Base-by-base conservation (phyloP, 768 basidiomycete species). In the Asterophora lycoperdoides region DNA sequence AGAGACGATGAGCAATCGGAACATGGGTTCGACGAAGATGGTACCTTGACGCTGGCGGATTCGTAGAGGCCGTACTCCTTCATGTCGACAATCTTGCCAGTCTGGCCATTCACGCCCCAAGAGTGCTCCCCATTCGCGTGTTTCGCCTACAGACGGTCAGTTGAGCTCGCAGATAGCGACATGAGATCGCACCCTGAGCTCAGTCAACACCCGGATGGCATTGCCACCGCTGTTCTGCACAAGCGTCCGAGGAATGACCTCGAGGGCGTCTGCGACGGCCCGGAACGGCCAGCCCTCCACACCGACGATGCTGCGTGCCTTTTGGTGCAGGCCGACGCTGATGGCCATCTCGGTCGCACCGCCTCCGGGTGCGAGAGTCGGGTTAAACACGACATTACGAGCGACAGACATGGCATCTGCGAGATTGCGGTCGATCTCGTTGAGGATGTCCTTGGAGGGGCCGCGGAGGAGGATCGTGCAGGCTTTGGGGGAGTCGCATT, bases 281-380 rank as follows among this genome's bases (percentile, higher is more conserved):
- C 87, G 72, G 71, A 85, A 93, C 8, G 93, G 93, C 76, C 89
- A 93, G 0, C 86, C 88, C 64, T 94, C 92, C 13, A 93, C 86
- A 11, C 95, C 94, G 13, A 84, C 83, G 51, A 96, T 76, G 39
- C 73, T 82, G 60, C 87, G 76, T 15, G 90, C 89, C 65, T 85
- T 89, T 8, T 79, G 76, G 41, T 89, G 86, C 56, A 98, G 67
- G 1, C 86, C 91, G 3, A 96, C 92, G 30, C 84, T 84, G 67
- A 98, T 84, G 0, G 95, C 96, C 93, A 98, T 97, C 72, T 99
- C 96, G 3, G 93, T 95, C 19, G 96, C 95, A 36, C 96, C 95
- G 15, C 95, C 94, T 6, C 95, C 95, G 0, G 95, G 95, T 0
- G 87, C 89, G n/a, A 99, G 82, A 5, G 76, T 69, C 3, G 96